Evolutionary conservation across 352 stramenopile species (phyloP).

Genomic region (Globisporangium cylindrosporum): DNA sequence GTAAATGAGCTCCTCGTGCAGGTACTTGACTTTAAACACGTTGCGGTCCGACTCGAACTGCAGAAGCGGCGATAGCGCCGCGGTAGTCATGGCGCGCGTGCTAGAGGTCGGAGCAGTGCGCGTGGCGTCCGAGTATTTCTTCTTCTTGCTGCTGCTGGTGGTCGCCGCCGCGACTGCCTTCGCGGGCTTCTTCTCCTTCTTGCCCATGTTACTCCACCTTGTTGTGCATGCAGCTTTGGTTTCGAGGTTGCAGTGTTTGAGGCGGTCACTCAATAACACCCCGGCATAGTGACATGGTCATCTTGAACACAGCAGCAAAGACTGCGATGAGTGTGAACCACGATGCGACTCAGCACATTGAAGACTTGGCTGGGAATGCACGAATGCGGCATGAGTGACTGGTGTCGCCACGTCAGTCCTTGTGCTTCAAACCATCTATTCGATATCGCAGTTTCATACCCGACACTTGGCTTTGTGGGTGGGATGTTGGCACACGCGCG

Average conservation of each 20-base stretch:
- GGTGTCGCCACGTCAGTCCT: too few species aligned
- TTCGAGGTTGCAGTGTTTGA: too few species aligned
- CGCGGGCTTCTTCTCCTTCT: slow-evolving; percentile 13
- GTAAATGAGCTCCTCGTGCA: slow-evolving; percentile 70
- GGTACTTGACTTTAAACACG: slow-evolving; percentile 28
- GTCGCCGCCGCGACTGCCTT: background rate
- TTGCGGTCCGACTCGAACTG: slow-evolving; percentile 41
- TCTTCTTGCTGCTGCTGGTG: slow-evolving; percentile 6
- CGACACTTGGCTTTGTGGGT: too few species aligned
- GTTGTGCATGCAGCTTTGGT: too few species aligned
- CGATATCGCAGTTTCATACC: too few species aligned
- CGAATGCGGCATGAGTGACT: too few species aligned
- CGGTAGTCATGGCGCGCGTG: background rate
- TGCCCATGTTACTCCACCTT: slow-evolving; percentile 9
- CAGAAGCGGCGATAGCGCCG: slow-evolving; percentile 30
- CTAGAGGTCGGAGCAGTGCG: slow-evolving; percentile 9
- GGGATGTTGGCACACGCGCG: too few species aligned
- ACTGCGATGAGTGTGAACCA: background rate
- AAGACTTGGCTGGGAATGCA: background rate
- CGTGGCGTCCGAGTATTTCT: slow-evolving; percentile 20
- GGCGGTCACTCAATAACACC: background rate
- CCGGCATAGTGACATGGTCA: background rate
- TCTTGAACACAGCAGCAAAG: background rate
- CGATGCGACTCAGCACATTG: background rate
- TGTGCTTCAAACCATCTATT: too few species aligned